A percentile compares a stretch with the other conserved stretches of the same genome.
phyloP scores from a whole-genome alignment of 305 asterid species.

The Fraxinus paxiana region DNA sequence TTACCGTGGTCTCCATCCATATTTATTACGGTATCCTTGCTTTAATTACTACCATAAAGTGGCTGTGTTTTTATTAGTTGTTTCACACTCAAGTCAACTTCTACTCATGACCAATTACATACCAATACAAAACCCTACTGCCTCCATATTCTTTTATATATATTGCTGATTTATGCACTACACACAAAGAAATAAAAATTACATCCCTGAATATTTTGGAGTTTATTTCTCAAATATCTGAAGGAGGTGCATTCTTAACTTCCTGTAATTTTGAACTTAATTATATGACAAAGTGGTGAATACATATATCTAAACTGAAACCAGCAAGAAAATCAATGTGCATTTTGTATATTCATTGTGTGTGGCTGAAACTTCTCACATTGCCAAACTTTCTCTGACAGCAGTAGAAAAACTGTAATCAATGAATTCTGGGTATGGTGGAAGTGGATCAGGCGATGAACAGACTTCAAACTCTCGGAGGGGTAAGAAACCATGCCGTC shows the following conservation, averaged over 20 bases:
- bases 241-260: neutral
- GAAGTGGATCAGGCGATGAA: slow-evolving; percentile 49
- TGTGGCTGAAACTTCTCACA: neutral
- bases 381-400: neutral
- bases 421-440: slow-evolving; percentile 36
- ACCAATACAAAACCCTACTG: neutral
- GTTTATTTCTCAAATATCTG: neutral
- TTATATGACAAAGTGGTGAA: neutral
- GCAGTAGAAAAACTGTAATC: neutral
- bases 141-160: neutral
- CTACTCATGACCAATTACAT: neutral
- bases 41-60: neutral
- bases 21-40: neutral
- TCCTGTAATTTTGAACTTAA: neutral
- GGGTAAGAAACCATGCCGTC: slow-evolving; percentile 48
- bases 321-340: neutral
- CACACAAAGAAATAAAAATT: neutral
- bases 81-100: neutral
- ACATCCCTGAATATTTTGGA: neutral
- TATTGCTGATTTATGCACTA: neutral
- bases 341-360: neutral
- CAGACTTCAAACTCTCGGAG: slow-evolving; percentile 30
- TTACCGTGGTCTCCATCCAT: neutral
- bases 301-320: neutral
- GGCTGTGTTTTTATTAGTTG: neutral